Evolutionary conservation across 441 rosid species (phyloP).

Genomic region (Croton laevigatus): DNA sequence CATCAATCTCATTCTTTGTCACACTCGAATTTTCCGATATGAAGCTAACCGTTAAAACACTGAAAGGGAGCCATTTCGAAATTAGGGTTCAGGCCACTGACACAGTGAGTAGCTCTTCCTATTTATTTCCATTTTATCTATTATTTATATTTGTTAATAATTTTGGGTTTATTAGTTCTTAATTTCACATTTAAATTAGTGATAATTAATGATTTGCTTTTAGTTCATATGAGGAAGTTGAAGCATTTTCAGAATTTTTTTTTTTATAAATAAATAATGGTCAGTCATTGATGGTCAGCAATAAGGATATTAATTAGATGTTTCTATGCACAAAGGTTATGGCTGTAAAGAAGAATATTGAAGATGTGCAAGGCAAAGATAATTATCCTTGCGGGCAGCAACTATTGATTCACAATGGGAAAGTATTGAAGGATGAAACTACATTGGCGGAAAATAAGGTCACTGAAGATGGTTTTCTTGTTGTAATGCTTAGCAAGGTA

Average conservation of each 20-base stretch:
- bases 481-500: conserved; percentile 99
- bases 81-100: conserved; percentile 90
- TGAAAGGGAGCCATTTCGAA: conserved; percentile 94
- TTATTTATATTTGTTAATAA: background rate
- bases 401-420: conserved; percentile 90
- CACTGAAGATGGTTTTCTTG: conserved; percentile 91
- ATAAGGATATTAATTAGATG: background rate
- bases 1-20: background rate
- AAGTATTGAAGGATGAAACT: conserved; percentile 96
- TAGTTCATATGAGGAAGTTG: background rate
- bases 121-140: background rate
- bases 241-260: background rate
- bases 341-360: conserved; percentile 98
- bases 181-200: no score
- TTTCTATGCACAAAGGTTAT: conserved; percentile 46
- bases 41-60: conserved; percentile 98
- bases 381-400: conserved; percentile 98
- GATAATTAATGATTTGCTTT: no score
- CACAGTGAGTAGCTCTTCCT: conserved; percentile 52
- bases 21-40: conserved; percentile 28
- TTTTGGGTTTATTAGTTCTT: background rate
- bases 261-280: background rate
- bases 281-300: background rate
- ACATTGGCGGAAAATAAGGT: conserved; percentile 78
- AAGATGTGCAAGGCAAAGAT: conserved; percentile 94